Percentiles rank a stretch among this genome's conserved stretches.
phyloP scores from a whole-genome alignment of 352 stramenopile species.

The Globisporangium radiosum region DNA sequence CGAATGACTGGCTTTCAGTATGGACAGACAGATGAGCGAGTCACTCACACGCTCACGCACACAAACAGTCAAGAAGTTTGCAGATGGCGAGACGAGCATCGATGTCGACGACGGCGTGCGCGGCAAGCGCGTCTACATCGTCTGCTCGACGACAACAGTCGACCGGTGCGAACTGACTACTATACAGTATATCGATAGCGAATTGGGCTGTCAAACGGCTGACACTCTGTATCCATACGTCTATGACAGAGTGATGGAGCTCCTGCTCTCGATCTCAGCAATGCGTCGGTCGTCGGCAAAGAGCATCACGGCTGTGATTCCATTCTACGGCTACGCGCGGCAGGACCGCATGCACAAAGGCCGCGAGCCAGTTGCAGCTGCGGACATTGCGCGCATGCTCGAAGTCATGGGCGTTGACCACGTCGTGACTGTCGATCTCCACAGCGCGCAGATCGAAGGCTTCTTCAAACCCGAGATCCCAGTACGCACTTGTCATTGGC shows the following conservation, averaged over 20 bases:
- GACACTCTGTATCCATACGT: no score
- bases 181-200: no score
- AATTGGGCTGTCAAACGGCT: no score
- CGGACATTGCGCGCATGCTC: slow-evolving; percentile 82
- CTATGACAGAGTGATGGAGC: slow-evolving; percentile 62
- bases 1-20: background rate
- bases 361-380: slow-evolving; percentile 71
- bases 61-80: slow-evolving; percentile 65
- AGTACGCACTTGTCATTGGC: slow-evolving; percentile 14
- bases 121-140: slow-evolving; percentile 81
- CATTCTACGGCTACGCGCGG: slow-evolving; percentile 83
- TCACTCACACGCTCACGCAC: background rate
- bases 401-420: slow-evolving; percentile 88
- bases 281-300: slow-evolving; percentile 82
- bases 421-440: slow-evolving; percentile 83
- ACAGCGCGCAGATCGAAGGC: slow-evolving; percentile 84
- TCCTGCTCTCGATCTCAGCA: slow-evolving; percentile 76
- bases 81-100: slow-evolving; percentile 79
- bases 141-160: slow-evolving; percentile 81
- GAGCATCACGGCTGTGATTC: slow-evolving; percentile 83
- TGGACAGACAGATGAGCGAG: background rate
- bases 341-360: slow-evolving; percentile 85
- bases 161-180: slow-evolving; percentile 41
- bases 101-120: slow-evolving; percentile 72
- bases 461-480: slow-evolving; percentile 86